These are phyloP conservation scores for Endothia cerciana DNA, from an alignment of 2,329 filamentous ascomycete genomes.

Conservation along the genomic window DNA sequence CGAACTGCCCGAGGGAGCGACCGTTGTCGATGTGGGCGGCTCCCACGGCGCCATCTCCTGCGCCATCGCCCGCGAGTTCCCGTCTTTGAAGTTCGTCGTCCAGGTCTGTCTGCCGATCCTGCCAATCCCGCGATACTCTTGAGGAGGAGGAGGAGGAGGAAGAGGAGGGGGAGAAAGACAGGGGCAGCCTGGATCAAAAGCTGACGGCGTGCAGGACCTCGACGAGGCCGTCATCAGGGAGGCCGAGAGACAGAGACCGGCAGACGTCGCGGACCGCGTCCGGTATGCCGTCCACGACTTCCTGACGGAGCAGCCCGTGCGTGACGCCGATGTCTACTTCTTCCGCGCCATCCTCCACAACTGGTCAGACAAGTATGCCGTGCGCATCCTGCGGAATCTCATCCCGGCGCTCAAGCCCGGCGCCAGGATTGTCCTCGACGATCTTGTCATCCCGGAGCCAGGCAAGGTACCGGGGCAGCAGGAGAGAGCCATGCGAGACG, in stretches of 20 bases:
- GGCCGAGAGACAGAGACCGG: conserved; percentile 6
- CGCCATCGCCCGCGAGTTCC: conserved; percentile 12
- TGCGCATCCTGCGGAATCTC: conserved; percentile 38
- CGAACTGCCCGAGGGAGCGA: conserved; percentile 5
- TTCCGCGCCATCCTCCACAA: conserved; percentile 41
- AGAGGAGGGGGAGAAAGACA: too few relatives aligned
- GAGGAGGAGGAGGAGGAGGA: too few relatives aligned
- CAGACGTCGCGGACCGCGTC: conserved; percentile 11
- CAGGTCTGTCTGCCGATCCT: conserved; percentile 13
- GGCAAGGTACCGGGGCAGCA: conserved; percentile 19
- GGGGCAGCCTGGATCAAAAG: conserved; percentile 29
- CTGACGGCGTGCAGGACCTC: conserved; percentile 29
- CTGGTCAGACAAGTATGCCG: conserved; percentile 40
- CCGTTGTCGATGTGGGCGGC: conserved; percentile 19
- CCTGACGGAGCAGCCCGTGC: conserved; percentile 12
- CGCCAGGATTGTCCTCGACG: conserved; percentile 35
- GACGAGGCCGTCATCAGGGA: conserved; percentile 13
- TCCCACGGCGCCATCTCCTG: conserved; percentile 16
- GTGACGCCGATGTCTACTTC: conserved; percentile 30
- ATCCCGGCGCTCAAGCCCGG: conserved; percentile 37
- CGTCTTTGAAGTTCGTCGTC: conserved; percentile 13
- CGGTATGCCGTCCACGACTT: conserved; percentile 17
- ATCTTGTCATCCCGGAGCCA: conserved; percentile 34
- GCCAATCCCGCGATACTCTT: too few relatives aligned
- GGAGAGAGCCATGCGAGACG: background rate